Base-by-base conservation (phyloP, 257 asterid species). In the Solanum pimpinellifolium region DNA sequence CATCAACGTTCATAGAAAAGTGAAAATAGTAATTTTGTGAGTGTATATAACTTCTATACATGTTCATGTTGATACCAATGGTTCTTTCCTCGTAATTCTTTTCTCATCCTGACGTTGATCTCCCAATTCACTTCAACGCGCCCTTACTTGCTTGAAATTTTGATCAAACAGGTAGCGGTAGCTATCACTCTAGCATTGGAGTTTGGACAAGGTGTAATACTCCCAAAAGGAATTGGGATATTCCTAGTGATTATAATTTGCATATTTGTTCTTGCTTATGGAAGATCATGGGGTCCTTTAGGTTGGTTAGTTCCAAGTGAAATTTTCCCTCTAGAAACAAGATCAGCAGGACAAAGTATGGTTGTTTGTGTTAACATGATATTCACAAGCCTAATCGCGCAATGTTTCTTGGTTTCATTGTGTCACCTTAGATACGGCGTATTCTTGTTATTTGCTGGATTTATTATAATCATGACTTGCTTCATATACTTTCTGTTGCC, bases 231-330 rank as follows among this genome's bases (percentile, higher is more conserved):
- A 18, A 82, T 91, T 4, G 88, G 97, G 1, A 29, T 84, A 18
- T 92, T 93, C 46, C 94, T 95, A 0, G 96, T 95, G 85, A 12
- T 92, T 4, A 92, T 93, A 89, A 93, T 95, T 31, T 95, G 92
- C 90, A 4, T 93, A 60, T 95, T 92, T 20, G 98, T 95, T 15
- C 69, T 94, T 62, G 98, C 94, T 0, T 95, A 90, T 7, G 98
- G 98, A 60, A 89, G 98, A 80, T 95, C 98, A 2, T 95, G 98
- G 98, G 98, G 98, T 15, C 98, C 98, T 3, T 33, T 94, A 47
- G 98, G 98, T 6, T 95, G 98, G 98, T 69, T 94, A 49, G 98
- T 95, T 35, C 98, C 98, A 9, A 95, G 98, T 35, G 98, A 95
- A 88, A 86, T 95, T 6, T 95, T 95, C 39, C 98, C 98, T 1